Base-by-base conservation (phyloP, 352 stramenopile genomes). In the Phytophthora macrochlamydospora region DNA sequence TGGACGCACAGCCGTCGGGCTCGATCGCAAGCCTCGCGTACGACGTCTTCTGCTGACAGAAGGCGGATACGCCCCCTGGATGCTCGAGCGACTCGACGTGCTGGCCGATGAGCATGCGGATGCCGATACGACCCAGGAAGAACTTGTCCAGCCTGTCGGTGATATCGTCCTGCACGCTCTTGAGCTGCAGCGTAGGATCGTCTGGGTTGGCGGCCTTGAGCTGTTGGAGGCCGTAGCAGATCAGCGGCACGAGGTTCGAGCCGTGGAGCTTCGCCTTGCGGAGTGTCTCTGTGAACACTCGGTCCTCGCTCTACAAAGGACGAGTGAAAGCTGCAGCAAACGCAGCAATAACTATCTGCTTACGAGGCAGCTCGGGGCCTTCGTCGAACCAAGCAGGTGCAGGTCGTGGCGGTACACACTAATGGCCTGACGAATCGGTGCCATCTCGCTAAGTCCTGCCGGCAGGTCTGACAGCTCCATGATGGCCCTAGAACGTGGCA, bases 61-160 rank as follows among this genome's bases (percentile, higher is more conserved):
- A 85, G 73, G 60, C 85, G 73, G 7, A 90, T 79, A 35, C 81
- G 79, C 81, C 81, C 33, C 78, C 79, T 8, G 69, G 52, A 37
- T 74, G 66, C 5, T 61, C 65, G n/a, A 85, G 66, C 30, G 78
- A 85, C 54, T 88, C 80, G 32, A 85, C 77, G 46, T 90, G 81
- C 61, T 90, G 81, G 1, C 96, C 97, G 70, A 99, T 99, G 63
- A 99, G 84, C 56, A 99, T 98, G 50, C 97, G 93, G 74, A 99
- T 99, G 40, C 97, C 97, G 65, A 99, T 99, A 14, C 97, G 85
- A 32, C 84, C 95, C 46, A 99, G 89, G 75, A 99, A 99, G 77
- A 99, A 99, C 37, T 87, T 85, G 78, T 99, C 97, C 35, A 99
- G 80, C 65, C 72, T 73, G 13, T 84, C 56, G 60, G 78, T 81